Conservation (phyloP, 2,329 filamentous ascomycete species). For the Dactylellina sp. region DNA sequence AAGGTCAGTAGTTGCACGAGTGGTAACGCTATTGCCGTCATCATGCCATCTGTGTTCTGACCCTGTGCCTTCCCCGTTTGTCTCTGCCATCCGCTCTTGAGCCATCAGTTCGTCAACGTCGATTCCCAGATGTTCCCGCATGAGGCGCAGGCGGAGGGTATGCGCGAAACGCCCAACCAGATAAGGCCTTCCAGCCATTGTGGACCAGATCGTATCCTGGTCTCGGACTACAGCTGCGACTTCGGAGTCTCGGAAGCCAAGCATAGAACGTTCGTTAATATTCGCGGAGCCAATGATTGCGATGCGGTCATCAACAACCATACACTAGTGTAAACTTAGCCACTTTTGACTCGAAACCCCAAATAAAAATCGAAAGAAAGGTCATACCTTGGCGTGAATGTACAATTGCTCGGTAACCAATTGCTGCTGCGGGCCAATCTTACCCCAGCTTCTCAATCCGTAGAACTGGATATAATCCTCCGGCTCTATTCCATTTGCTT, state of each 20-base stretch:
- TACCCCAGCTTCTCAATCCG: conserved; percentile 90
- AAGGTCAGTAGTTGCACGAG: conserved; percentile 51
- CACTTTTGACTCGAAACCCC: background rate
- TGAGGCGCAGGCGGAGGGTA: conserved; percentile 88
- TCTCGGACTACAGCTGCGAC: conserved; percentile 90
- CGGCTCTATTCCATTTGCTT: conserved; percentile 83
- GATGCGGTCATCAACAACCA: conserved; percentile 92
- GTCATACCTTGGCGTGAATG: conserved; percentile 85
- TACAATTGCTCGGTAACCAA: conserved; percentile 96
- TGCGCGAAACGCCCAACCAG: conserved; percentile 92
- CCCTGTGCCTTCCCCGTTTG: conserved; percentile 66
- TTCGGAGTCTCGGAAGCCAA: conserved; percentile 91
- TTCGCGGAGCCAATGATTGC: conserved; percentile 97
- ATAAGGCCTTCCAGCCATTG: conserved; percentile 90
- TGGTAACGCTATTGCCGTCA: conserved; percentile 55
- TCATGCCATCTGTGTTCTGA: conserved; percentile 51
- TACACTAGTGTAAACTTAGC: conserved; percentile 67
- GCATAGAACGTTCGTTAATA: conserved; percentile 97
- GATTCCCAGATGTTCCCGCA: conserved; percentile 96
- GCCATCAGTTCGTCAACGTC: conserved; percentile 92
- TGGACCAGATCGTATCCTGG: conserved; percentile 90
- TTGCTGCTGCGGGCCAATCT: conserved; percentile 82
- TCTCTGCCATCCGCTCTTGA: conserved; percentile 77
- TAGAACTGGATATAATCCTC: conserved; percentile 97
- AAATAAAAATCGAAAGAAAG: background rate